Conservation (phyloP, 2,329 filamentous ascomycete species). For the Beauveria varroae region DNA sequence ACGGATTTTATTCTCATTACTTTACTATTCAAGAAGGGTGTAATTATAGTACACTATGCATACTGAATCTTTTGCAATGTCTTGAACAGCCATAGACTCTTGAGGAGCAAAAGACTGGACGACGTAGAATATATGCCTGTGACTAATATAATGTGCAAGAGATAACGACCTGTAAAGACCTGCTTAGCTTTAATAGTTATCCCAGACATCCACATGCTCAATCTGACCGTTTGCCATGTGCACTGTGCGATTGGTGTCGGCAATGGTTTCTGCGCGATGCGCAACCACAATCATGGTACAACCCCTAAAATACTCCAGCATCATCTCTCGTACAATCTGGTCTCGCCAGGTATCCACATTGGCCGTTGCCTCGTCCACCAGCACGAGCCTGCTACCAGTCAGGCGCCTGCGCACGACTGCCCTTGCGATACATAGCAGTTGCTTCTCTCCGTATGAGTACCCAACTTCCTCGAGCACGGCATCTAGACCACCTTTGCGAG, state of each 20-base stretch:
- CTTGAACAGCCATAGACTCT: too few relatives aligned
- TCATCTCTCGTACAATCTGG: not conserved
- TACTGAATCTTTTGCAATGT: not conserved
- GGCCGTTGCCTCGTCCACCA: slow-evolving; percentile 6
- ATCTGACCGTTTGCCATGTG: not conserved
- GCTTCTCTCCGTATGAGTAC: slow-evolving; percentile 59
- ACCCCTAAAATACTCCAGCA: not conserved
- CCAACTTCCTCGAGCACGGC: not conserved
- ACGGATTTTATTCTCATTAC: not conserved
- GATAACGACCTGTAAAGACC: not conserved
- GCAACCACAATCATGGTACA: slow-evolving; percentile 2
- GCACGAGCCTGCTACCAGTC: not conserved
- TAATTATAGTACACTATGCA: not conserved
- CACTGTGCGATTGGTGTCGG: not conserved
- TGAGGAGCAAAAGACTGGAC: too few relatives aligned
- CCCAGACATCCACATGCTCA: not conserved
- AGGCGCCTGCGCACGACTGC: slow-evolving; percentile 24
- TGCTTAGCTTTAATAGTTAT: not conserved
- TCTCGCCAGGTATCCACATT: not conserved
- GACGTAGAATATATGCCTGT: too few relatives aligned
- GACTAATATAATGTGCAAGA: not conserved
- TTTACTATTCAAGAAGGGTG: not conserved
- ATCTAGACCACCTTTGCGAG: not conserved
- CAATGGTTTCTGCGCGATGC: not conserved
- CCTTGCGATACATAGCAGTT: slow-evolving; percentile 59